phyloP scores from a whole-genome alignment of 108 stramenopile species.

The Cyclotella distinguenda region DNA sequence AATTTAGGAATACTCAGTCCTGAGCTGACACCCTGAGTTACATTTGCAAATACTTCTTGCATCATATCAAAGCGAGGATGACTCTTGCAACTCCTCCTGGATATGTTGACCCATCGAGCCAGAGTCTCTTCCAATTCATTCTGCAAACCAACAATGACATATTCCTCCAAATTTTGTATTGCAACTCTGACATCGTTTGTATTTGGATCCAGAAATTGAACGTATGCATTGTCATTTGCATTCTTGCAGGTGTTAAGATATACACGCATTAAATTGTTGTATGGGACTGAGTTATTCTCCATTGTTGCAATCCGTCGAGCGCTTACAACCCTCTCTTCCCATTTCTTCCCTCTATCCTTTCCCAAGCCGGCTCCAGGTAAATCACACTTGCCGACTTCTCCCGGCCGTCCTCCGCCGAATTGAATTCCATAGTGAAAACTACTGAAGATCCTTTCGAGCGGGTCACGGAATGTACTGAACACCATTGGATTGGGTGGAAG shows the following conservation, averaged over 20 bases:
- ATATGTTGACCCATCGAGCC: slow-evolving; percentile 15
- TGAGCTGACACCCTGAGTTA: background rate
- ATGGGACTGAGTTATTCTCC: slow-evolving; percentile 13
- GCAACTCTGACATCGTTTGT: slow-evolving; percentile 30
- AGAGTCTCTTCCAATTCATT: slow-evolving; percentile 14
- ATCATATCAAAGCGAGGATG: slow-evolving; percentile 6
- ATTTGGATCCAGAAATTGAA: slow-evolving; percentile 33
- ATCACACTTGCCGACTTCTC: slow-evolving; percentile 10
- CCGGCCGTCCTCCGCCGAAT: slow-evolving; percentile 14
- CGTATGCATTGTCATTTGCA: slow-evolving; percentile 32
- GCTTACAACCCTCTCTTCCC: slow-evolving; percentile 2
- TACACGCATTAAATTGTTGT: slow-evolving; percentile 16
- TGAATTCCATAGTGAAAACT: slow-evolving; percentile 27
- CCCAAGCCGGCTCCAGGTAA: background rate
- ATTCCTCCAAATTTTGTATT: slow-evolving; percentile 16
- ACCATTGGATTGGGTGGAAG: slow-evolving; percentile 23
- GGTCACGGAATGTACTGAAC: slow-evolving; percentile 27
- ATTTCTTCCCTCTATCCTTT: background rate
- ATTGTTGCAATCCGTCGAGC: slow-evolving; percentile 8
- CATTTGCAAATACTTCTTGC: background rate
- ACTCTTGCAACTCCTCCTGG: background rate
- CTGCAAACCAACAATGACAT: slow-evolving; percentile 36
- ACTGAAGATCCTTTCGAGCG: slow-evolving; percentile 8
- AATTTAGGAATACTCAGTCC: background rate
- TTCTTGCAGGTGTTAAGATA: slow-evolving; percentile 6